Evolutionary conservation across 2,329 filamentous ascomycete genomes (phyloP), one percentile per base, ranked within the genome.

Genomic region (Ascochyta clinopodiicola): DNA sequence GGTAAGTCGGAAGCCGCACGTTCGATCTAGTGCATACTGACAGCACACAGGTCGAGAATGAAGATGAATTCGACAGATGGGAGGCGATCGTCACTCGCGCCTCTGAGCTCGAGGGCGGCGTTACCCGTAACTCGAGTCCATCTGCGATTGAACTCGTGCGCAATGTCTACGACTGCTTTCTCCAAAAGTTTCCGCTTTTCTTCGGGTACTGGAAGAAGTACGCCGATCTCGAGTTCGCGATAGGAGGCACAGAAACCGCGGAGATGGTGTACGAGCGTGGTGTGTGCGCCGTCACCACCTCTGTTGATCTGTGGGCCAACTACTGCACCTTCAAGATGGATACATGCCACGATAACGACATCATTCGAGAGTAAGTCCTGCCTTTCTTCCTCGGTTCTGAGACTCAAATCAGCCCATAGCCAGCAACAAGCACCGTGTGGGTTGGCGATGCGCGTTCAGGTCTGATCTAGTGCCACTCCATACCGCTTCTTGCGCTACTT

Each of bases 191-290:
- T 63, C 95, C 95, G 2, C 84, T 98, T 10, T 86, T 98, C 35
- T 99, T 98, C 70, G 95, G 94, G 47, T 99, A 98, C 80, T 99
- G 95, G 95, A 98, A 98, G 81, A 98, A 97, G 76, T 99, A 98
- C 83, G 95, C 95, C 71, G 94, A 98, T 70, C 84, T 96, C 61
- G 95, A 99, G 73, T 99, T 99, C 79, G 92, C 92, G 45, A 96
- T 99, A 63, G 92, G 92, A 4, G 95, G 95, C 17, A 96, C 95
- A 5, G 95, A 99, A 80, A 94, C 94, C 38, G 95, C 95, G 49
- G 95, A 98, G 77, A 96, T 97, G 90, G 92, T 97, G 44, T 99
- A 97, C 70, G 95, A 99, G 79, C 87, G 95, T 75, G 95, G 95
- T 64, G 90, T 96, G 69, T 92, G 93, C 38, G 95, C 92, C 78